These are phyloP conservation scores for Priceomyces fermenticarens DNA, from an alignment of 805 yeast species.

Conservation along the genomic window DNA sequence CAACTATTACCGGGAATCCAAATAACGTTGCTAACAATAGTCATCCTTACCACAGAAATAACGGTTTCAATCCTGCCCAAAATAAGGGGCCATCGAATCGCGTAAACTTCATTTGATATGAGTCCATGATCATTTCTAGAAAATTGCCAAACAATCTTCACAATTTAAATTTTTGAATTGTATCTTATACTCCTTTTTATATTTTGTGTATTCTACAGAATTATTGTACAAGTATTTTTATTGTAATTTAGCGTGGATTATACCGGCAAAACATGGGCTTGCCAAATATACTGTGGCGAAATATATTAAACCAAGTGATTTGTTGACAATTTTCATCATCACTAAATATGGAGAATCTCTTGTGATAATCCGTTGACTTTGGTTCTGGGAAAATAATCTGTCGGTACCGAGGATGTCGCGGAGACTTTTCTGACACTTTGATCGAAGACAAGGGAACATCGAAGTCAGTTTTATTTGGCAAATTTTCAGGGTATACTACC, in stretches of 20 bases:
- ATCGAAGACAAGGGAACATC: conserved; percentile 19
- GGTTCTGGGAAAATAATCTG: conserved; percentile 12
- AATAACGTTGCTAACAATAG: conserved; percentile 22
- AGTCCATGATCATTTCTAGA: background rate
- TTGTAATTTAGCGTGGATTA: background rate
- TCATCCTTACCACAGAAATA: conserved; percentile 13
- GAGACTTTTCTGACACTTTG: conserved; percentile 13
- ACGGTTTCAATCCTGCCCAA: conserved; percentile 2
- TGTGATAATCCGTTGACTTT: background rate
- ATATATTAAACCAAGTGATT: conserved; percentile 51
- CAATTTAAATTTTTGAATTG: background rate
- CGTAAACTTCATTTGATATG: conserved; percentile 7
- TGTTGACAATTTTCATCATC: conserved; percentile 38
- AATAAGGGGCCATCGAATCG: conserved; percentile 3
- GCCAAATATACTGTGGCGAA: conserved; percentile 51
- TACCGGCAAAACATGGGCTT: conserved; percentile 35
- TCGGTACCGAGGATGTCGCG: conserved; percentile 15
- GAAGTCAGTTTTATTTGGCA: conserved; percentile 3
- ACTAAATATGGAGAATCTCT: conserved; percentile 11
- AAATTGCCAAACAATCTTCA: conserved; percentile 1
- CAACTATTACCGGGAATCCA: conserved; percentile 42
- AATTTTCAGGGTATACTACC: too few species aligned
- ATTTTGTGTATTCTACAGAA: conserved; percentile 1
- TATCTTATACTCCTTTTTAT: background rate
- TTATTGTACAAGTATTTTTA: background rate